Evolutionary conservation across 768 basidiomycete species (phyloP).

Genomic region (Gymnopilus junonius): DNA sequence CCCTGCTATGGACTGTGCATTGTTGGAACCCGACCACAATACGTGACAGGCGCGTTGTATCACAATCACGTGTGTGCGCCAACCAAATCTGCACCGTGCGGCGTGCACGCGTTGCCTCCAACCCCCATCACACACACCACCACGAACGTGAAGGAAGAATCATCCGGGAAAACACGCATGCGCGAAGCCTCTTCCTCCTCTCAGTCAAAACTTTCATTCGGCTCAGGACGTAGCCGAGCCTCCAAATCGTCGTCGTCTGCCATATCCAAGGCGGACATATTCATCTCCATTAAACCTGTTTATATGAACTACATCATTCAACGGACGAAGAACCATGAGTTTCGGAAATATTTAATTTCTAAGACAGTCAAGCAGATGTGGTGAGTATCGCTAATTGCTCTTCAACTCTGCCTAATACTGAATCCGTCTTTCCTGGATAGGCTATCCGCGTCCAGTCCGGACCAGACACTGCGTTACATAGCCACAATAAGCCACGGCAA

Average conservation of each 20-base stretch:
- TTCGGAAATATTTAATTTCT: conserved; percentile 1
- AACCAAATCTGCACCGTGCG: too few relatives aligned
- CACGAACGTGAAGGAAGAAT: neutral
- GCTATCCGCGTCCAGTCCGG: conserved; percentile 3
- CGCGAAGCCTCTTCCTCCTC: neutral
- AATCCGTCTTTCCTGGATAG: neutral
- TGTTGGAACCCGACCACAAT: neutral
- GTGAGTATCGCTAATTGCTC: neutral
- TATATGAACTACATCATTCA: conserved; percentile 1
- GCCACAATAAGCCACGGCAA: neutral
- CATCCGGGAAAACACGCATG: neutral
- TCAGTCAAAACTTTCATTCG: neutral
- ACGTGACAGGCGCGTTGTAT: neutral
- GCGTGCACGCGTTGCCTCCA: too few relatives aligned
- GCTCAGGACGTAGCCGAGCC: neutral
- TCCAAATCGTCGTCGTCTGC: neutral
- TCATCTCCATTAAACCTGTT: conserved; percentile 6
- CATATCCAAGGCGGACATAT: neutral
- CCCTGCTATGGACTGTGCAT: neutral
- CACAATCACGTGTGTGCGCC: too few relatives aligned
- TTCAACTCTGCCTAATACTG: neutral
- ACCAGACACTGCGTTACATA: conserved; percentile 2
- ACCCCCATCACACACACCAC: neutral
- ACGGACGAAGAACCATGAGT: conserved; percentile 4
- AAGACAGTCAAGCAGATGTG: conserved; percentile 1